Conservation (phyloP, 2,329 filamentous ascomycete species). For the Epichloe elymi region DNA sequence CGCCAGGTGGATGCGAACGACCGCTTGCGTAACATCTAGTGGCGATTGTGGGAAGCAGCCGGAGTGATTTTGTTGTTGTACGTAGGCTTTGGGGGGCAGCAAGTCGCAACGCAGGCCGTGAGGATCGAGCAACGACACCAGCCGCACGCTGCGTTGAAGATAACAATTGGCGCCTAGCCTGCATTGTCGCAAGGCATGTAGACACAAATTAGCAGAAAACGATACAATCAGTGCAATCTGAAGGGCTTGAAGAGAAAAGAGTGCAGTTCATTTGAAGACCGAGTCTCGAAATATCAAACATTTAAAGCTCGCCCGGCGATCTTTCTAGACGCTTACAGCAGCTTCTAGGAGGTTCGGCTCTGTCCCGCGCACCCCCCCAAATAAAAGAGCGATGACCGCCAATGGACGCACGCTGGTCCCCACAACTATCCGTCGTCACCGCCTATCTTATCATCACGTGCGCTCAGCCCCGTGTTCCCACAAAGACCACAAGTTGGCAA, state of each 20-base stretch:
- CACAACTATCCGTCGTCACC: background rate
- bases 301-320: background rate
- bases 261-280: background rate
- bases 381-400: background rate
- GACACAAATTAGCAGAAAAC: background rate
- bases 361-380: background rate
- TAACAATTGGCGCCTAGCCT: slow-evolving; percentile 27
- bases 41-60: slow-evolving; percentile 25
- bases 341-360: slow-evolving; percentile 28
- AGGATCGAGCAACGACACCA: slow-evolving; percentile 17
- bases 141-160: slow-evolving; percentile 25
- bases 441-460: slow-evolving; percentile 26
- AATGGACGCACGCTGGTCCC: background rate
- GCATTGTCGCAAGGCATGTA: slow-evolving; percentile 19
- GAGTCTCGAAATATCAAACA: slow-evolving; percentile 9
- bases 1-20: slow-evolving; percentile 74
- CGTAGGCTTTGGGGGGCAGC: slow-evolving; percentile 11
- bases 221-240: background rate
- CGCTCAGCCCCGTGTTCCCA: slow-evolving; percentile 18
- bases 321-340: slow-evolving; percentile 15
- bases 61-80: slow-evolving; percentile 9
- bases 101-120: slow-evolving; percentile 16
- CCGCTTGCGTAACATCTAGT: slow-evolving; percentile 52
- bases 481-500: slow-evolving; percentile 5
- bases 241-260: slow-evolving; percentile 1